These are phyloP conservation scores for Xerophyta viscosa DNA, from an alignment of 106 monocot genomes.

Conservation along the genomic window DNA sequence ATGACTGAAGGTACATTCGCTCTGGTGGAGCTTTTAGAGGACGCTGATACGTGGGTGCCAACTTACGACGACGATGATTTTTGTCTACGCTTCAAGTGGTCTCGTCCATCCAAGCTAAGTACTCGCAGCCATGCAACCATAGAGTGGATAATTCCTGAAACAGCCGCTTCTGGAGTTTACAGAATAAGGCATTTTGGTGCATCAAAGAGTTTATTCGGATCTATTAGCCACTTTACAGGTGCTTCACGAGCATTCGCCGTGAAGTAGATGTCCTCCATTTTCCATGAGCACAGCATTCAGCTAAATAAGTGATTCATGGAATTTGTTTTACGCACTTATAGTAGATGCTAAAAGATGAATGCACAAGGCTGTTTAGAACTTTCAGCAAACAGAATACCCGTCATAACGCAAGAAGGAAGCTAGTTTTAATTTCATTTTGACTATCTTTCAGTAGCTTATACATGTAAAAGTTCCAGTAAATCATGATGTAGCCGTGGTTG, in stretches of 20 bases:
- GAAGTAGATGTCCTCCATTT: no score
- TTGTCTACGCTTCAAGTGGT: conserved; percentile 16
- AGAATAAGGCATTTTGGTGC: conserved; percentile 17
- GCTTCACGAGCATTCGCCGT: conserved; percentile 8
- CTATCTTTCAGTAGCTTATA: no score
- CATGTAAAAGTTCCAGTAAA: no score
- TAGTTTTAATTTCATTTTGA: no score
- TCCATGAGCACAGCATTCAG: no score
- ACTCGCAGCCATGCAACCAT: conserved; percentile 11
- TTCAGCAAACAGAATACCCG: no score
- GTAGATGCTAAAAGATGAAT: no score
- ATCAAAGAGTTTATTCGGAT: conserved; percentile 10
- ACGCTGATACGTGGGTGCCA: conserved; percentile 8
- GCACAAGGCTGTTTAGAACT: no score
- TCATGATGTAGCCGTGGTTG: no score
- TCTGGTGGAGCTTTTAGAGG: conserved; percentile 7
- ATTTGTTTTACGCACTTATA: no score
- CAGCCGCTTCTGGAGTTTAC: conserved; percentile 5
- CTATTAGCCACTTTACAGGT: conserved; percentile 9
- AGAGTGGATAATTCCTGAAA: conserved; percentile 18
- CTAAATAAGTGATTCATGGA: no score
- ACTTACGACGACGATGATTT: conserved; percentile 20
- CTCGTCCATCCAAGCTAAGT: conserved; percentile 10
- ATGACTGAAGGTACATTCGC: conserved; percentile 15
- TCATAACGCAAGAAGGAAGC: no score